phyloP scores from a whole-genome alignment of 2,329 filamentous ascomycete genomes.

The Cladobotryum protrusum region DNA sequence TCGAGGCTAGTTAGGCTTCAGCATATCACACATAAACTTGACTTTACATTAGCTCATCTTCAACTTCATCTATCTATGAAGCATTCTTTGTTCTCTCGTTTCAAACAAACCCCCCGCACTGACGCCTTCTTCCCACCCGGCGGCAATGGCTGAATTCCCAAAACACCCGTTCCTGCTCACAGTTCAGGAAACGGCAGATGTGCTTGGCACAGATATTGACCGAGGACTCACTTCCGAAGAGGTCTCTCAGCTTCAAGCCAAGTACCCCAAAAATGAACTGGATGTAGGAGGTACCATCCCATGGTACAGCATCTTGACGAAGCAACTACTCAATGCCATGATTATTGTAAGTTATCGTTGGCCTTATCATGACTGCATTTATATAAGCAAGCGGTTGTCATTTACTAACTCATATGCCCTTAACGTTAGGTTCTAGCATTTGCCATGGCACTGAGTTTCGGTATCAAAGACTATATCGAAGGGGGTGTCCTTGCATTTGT shows the following conservation, averaged over 20 bases:
- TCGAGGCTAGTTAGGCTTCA: no score
- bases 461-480: slow-evolving; percentile 61
- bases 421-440: slow-evolving; percentile 61
- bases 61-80: slow-evolving; percentile 17
- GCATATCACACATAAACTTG: no score
- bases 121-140: slow-evolving; percentile 8
- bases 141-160: slow-evolving; percentile 36
- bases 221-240: slow-evolving; percentile 58
- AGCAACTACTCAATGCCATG: slow-evolving; percentile 74
- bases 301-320: slow-evolving; percentile 65
- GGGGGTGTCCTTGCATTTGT: slow-evolving; percentile 61
- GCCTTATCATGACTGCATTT: background rate
- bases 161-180: slow-evolving; percentile 56
- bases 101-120: slow-evolving; percentile 13
- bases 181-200: slow-evolving; percentile 54
- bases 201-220: slow-evolving; percentile 58
- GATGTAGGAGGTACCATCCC: slow-evolving; percentile 61
- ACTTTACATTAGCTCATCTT: background rate
- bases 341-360: slow-evolving; percentile 49
- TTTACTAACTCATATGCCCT: background rate
- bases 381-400: background rate
- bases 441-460: slow-evolving; percentile 67
- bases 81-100: slow-evolving; percentile 10
- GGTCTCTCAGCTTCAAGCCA: slow-evolving; percentile 51
- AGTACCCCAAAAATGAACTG: slow-evolving; percentile 63